These are phyloP conservation scores for Theobroma cacao DNA, from an alignment of 345 rosid species.

Conservation along the genomic window DNA sequence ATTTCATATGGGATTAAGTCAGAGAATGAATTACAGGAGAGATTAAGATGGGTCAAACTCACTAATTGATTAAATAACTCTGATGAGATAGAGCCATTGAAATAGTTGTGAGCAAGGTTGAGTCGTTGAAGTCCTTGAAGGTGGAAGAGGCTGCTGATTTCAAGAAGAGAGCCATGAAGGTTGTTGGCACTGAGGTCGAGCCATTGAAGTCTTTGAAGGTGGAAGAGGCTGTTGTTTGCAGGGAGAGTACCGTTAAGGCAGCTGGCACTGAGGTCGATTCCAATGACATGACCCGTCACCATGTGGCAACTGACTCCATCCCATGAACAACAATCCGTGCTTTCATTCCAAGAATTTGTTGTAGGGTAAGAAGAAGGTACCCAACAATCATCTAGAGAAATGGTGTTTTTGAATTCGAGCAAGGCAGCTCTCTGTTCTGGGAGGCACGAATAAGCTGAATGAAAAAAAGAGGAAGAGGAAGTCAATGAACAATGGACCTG, in stretches of 20 bases:
- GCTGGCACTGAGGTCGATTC: constrained; percentile 17
- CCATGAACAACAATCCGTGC: constrained; percentile 31
- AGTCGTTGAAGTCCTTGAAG: constrained; percentile 21
- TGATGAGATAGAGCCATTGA: constrained; percentile 12
- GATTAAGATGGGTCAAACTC: constrained; percentile 10
- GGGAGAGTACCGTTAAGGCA: background rate
- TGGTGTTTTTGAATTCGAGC: background rate
- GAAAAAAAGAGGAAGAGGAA: background rate
- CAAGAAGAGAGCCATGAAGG: background rate
- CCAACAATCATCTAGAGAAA: background rate
- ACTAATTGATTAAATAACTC: background rate
- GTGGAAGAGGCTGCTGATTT: constrained; percentile 21
- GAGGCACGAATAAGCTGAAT: background rate
- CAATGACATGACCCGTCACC: constrained; percentile 6
- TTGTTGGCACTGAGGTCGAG: background rate
- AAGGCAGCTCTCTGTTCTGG: constrained; percentile 3
- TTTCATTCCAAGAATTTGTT: constrained; percentile 19
- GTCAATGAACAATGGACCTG: background rate
- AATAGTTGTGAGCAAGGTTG: constrained; percentile 27
- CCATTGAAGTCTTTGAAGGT: background rate
- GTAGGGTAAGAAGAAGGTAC: background rate
- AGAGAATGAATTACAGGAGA: background rate
- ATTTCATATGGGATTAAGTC: constrained; percentile 9
- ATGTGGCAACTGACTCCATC: constrained; percentile 25
- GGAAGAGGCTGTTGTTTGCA: background rate